Evolutionary conservation across 768 basidiomycete species (phyloP).

Genomic region (Melanogaster broomeanus): DNA sequence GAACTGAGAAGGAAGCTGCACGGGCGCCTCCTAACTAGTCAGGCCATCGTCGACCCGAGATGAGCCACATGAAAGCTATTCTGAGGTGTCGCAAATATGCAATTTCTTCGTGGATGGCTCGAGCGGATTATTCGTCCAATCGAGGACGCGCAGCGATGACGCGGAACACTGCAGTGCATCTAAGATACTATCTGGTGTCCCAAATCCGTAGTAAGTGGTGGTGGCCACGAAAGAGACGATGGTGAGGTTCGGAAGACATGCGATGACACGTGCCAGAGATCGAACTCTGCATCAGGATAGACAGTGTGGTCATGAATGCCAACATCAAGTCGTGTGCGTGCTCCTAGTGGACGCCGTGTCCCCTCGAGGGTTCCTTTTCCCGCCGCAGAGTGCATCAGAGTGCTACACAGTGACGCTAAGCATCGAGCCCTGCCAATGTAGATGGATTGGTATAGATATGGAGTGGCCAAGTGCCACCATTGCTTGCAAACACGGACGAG

Average conservation of each 20-base stretch:
- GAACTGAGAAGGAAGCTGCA: constrained; percentile 67
- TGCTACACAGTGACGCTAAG: constrained; percentile 17
- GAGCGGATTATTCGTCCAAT: constrained; percentile 9
- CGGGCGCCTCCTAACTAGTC: constrained; percentile 47
- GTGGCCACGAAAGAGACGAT: constrained; percentile 19
- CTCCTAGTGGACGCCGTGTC: constrained; percentile 18
- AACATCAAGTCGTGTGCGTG: constrained; percentile 27
- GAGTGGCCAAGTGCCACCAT: constrained; percentile 28
- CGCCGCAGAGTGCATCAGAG: constrained; percentile 9
- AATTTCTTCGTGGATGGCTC: background rate
- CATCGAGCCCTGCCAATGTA: constrained; percentile 19
- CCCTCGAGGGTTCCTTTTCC: constrained; percentile 12
- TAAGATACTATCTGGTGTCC: constrained; percentile 7
- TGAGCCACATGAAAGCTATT: background rate
- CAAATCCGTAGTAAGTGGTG: background rate
- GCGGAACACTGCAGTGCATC: constrained; percentile 16
- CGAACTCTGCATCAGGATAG: background rate
- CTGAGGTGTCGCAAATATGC: too few relatives aligned
- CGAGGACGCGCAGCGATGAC: constrained; percentile 19
- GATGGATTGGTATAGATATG: constrained; percentile 25
- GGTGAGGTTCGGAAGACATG: constrained; percentile 16
- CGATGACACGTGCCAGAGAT: constrained; percentile 13
- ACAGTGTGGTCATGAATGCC: constrained; percentile 16
- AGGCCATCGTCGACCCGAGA: background rate
- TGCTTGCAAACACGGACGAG: constrained; percentile 31